Evolutionary conservation across 495 filamentous ascomycete species (phyloP).

Genomic region (Penicillium goetzii): DNA sequence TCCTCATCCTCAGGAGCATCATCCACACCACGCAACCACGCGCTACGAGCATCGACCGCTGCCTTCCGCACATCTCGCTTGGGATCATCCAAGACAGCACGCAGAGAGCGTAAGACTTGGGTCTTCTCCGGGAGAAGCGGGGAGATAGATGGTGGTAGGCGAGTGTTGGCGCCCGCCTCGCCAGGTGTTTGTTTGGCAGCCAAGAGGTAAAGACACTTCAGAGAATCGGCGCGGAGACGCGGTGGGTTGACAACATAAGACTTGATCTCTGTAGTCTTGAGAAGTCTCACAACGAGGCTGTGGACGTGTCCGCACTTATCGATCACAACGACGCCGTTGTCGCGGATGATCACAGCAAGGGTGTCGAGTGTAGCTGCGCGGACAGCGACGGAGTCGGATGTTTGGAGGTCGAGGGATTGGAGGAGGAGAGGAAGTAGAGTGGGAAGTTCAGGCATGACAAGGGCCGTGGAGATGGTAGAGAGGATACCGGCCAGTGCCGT

Average conservation of each 20-base stretch:
- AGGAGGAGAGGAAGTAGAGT: constrained; percentile 68
- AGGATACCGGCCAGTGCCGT: constrained; percentile 69
- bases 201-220: constrained; percentile 61
- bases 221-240: constrained; percentile 53
- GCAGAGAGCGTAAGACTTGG: constrained; percentile 59
- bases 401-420: constrained; percentile 67
- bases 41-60: constrained; percentile 68
- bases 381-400: constrained; percentile 52
- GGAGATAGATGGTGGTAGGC: constrained; percentile 42
- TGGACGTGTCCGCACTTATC: constrained; percentile 62
- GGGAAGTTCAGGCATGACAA: constrained; percentile 63
- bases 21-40: constrained; percentile 62
- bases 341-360: constrained; percentile 60
- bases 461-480: constrained; percentile 58
- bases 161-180: constrained; percentile 32
- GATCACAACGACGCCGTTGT: constrained; percentile 55
- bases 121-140: constrained; percentile 61
- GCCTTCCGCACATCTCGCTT: constrained; percentile 69
- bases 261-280: constrained; percentile 47
- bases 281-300: constrained; percentile 61
- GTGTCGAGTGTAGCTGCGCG: constrained; percentile 66
- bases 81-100: constrained; percentile 63
- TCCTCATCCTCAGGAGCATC: constrained; percentile 65
- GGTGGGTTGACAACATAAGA: constrained; percentile 35
- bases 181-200: constrained; percentile 42